Base-by-base conservation (phyloP, 306 rosid genomes). In the Dryas octopetala region DNA sequence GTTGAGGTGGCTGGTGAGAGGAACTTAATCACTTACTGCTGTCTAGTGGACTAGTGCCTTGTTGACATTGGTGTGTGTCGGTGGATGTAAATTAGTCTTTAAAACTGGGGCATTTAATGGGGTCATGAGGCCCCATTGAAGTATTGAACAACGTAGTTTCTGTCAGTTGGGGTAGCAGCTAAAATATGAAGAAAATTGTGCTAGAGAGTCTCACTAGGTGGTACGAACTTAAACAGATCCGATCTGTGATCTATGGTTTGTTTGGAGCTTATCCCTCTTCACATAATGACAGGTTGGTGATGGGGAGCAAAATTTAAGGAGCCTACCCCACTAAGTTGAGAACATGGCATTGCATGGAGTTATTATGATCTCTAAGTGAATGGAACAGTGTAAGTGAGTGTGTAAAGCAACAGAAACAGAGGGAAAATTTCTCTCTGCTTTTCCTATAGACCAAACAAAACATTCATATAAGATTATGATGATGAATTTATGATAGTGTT, bases 271-370 rank as follows among this genome's bases (percentile, higher is more conserved):
- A 62, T 79, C 83, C 63, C 45, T 71, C 68, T 48, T 32, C 38
- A 32, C 38, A 32, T 1, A 32, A 1, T n/a, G 85, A 85, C 95
- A 87, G 92, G 92, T 91, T 89, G 86, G 86, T 80, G 75, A 57
- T 64, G 58, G 86, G 80, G 64, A 64, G 55, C 82, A 73, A 81
- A 69, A 9, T 76, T 85, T 84, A 87, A 82, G 85, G 76, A 70
- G 45, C 43, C 65, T 76, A 73, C 91, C 88, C 92, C 81, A 87
- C 94, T 52, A 54, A 14, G 57, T 49, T 55, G 68, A 77, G 74
- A 63, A 76, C 7, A 46, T 8, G 77, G 54, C 44, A 54, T 74
- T 71, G 66, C 68, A 68, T 82, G 62, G 76, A 65, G 53, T 52
- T 52, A 13, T 32, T 15, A 69, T 16, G 61, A 51, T 26, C 43